Conservation (phyloP, 2,329 filamentous ascomycete species). For the Aspergillus udagawae region DNA sequence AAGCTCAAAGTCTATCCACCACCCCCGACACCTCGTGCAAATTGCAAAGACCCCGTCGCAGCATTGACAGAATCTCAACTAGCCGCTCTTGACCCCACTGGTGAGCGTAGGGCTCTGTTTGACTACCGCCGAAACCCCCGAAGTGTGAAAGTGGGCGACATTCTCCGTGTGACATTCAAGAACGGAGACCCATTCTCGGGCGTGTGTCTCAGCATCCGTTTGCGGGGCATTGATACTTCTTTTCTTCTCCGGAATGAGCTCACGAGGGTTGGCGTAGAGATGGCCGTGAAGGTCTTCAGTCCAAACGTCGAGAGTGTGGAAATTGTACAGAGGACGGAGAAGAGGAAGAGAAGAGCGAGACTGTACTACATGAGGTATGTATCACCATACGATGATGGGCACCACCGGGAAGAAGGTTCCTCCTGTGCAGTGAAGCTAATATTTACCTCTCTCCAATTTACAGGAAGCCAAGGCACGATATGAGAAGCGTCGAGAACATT, state of each 20-base stretch:
- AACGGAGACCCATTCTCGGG: constrained; percentile 87
- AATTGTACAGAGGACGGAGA: constrained; percentile 79
- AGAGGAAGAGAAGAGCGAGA: constrained; percentile 80
- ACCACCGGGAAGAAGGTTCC: neutral
- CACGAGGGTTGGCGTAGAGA: constrained; percentile 84
- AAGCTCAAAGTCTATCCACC: constrained; percentile 53
- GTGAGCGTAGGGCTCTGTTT: constrained; percentile 78
- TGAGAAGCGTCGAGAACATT: constrained; percentile 77
- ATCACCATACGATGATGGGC: neutral
- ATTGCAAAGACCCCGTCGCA: constrained; percentile 60
- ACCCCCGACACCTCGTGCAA: constrained; percentile 30
- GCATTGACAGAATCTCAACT: constrained; percentile 67
- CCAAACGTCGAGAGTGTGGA: constrained; percentile 88
- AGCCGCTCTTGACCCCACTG: constrained; percentile 73
- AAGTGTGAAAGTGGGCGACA: constrained; percentile 78
- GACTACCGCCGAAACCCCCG: constrained; percentile 67
- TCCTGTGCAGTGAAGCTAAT: constrained; percentile 5
- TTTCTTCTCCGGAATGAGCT: constrained; percentile 83
- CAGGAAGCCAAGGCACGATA: constrained; percentile 74
- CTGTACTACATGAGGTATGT: constrained; percentile 79
- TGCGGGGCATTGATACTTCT: constrained; percentile 82
- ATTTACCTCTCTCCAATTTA: constrained; percentile 4
- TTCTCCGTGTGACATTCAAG: constrained; percentile 82
- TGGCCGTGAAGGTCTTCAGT: constrained; percentile 95
- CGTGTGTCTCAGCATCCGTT: constrained; percentile 79